Percentiles rank a stretch among this genome's conserved stretches.
Evolutionary conservation across 129 eudicot species (phyloP).

Genomic region (Dittrichia graveolens): DNA sequence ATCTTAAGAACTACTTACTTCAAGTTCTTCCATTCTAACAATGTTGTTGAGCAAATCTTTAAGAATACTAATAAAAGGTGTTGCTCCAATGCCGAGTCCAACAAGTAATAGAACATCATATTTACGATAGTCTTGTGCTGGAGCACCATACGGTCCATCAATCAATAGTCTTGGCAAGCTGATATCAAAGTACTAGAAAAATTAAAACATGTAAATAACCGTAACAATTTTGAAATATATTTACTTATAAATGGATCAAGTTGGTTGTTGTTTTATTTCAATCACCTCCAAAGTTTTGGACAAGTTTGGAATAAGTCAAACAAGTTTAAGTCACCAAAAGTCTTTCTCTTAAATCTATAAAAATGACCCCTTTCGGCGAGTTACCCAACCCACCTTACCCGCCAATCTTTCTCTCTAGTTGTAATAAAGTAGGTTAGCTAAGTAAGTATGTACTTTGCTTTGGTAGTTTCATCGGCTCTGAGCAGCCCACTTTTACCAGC

Average conservation of each 20-base stretch:
- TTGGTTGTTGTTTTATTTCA: slow-evolving; percentile 1
- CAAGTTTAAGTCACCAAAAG: background rate
- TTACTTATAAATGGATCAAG: background rate
- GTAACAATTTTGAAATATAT: background rate
- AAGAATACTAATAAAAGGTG: slow-evolving; percentile 92
- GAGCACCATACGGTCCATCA: slow-evolving; percentile 99
- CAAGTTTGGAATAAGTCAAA: background rate
- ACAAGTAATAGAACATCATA: slow-evolving; percentile 90
- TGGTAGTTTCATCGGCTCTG: slow-evolving; percentile 89
- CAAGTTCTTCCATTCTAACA: slow-evolving; percentile 91
- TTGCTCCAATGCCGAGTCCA: slow-evolving; percentile 99
- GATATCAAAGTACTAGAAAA: slow-evolving; percentile 20
- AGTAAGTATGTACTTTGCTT: slow-evolving; percentile 52
- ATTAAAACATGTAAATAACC: background rate
- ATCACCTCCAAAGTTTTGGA: background rate
- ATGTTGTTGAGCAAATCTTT: slow-evolving; percentile 92
- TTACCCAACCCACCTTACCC: background rate
- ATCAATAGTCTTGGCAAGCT: slow-evolving; percentile 88
- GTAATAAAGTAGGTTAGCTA: background rate
- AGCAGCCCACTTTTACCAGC: slow-evolving; percentile 90
- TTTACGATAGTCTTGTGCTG: slow-evolving; percentile 92
- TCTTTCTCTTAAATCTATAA: background rate
- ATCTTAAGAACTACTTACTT: slow-evolving; percentile 44
- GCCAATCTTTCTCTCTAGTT: background rate
- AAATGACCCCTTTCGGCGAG: no score